Percentiles rank a stretch among this genome's conserved stretches.
These are phyloP conservation scores for Cytospora paraplurivora DNA, from an alignment of 2,329 filamentous ascomycete genomes.

Conservation along the genomic window DNA sequence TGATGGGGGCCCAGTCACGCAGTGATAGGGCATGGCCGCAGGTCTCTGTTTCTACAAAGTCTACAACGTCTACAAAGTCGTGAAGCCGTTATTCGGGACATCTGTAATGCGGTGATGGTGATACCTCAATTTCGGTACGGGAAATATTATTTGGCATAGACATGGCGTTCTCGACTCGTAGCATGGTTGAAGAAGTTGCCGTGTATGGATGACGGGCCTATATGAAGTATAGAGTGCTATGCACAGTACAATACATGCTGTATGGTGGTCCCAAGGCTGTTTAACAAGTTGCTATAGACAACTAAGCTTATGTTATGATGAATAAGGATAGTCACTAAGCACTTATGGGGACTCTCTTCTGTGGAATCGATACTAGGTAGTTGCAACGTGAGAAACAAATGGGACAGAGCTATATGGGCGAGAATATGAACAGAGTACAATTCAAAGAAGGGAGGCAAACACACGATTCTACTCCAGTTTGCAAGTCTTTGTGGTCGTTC, in stretches of 20 bases:
- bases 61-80: slow-evolving; percentile 1
- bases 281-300: no score
- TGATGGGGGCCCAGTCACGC: slow-evolving; percentile 3
- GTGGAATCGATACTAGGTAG: no score
- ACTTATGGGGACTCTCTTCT: no score
- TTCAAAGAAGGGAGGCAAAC: no score
- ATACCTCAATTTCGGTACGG: background rate
- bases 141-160: slow-evolving; percentile 5
- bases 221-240: background rate
- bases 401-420: no score
- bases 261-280: no score
- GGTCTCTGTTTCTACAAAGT: background rate
- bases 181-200: background rate
- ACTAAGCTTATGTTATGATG: no score
- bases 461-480: no score
- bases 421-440: no score
- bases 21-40: background rate
- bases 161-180: slow-evolving; percentile 12
- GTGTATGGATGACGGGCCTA: background rate
- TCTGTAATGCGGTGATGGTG: slow-evolving; percentile 5
- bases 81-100: slow-evolving; percentile 5
- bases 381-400: no score
- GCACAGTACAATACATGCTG: background rate
- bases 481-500: no score
- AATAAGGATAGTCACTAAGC: no score